A percentile compares a stretch with the other conserved stretches of the same genome.
Conservation (phyloP, 2,329 filamentous ascomycete species). For the Neopestalotiopsis rosae region DNA sequence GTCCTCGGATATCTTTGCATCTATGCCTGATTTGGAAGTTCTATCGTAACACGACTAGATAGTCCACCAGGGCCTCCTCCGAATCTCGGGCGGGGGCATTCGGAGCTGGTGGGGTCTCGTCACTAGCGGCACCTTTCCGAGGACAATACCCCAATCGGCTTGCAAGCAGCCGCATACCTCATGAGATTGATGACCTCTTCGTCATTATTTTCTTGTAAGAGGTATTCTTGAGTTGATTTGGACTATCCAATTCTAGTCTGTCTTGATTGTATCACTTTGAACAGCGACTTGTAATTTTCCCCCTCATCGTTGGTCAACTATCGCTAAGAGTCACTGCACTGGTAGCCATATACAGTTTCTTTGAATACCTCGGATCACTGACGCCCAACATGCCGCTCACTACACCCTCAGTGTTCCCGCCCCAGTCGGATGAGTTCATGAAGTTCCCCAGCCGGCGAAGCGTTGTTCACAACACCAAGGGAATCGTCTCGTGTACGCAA, state of each 20-base stretch:
- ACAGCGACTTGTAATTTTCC: neutral
- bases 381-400: constrained; percentile 50
- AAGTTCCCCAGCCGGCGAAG: constrained; percentile 82
- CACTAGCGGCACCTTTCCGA: constrained; percentile 6
- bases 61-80: neutral
- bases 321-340: neutral
- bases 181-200: neutral
- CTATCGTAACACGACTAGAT: neutral
- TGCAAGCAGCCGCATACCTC: neutral
- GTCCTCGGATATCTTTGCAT: neutral
- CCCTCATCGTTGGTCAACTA: neutral
- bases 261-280: neutral
- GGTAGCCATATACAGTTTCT: neutral
- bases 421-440: constrained; percentile 55
- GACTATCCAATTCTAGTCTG: neutral
- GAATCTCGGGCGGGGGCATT: constrained; percentile 8
- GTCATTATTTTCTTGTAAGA: neutral
- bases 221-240: neutral
- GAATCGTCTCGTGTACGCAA: constrained; percentile 89
- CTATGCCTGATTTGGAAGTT: constrained; percentile 2
- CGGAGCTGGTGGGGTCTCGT: constrained; percentile 7
- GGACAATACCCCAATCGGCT: neutral
- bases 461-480: constrained; percentile 90
- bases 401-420: constrained; percentile 52
- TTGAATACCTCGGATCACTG: neutral